Percentiles rank a stretch among this genome's conserved stretches.
Evolutionary conservation across 768 basidiomycete species (phyloP).

Genomic region (Podaxis pistillaris): DNA sequence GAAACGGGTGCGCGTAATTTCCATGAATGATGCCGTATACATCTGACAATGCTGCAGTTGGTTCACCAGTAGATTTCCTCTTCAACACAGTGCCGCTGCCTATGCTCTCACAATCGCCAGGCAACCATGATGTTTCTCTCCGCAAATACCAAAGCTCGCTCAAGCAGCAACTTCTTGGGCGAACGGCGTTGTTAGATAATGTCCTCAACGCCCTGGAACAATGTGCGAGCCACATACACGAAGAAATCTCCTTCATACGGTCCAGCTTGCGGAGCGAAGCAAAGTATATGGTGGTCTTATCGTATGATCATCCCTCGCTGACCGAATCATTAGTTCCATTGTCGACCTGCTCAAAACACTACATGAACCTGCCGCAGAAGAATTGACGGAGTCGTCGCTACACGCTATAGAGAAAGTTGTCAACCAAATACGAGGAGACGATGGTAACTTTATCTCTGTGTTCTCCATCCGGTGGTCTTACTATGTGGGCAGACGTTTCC

Average conservation of each 20-base stretch:
- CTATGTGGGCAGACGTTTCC: conserved; percentile 22
- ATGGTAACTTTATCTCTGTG: conserved; percentile 28
- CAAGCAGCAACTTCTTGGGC: conserved; percentile 61
- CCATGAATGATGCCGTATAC: not conserved
- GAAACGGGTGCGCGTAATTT: not conserved
- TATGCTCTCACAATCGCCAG: conserved; percentile 38
- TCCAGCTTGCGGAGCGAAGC: conserved; percentile 38
- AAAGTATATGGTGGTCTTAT: conserved; percentile 33
- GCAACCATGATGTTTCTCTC: conserved; percentile 39
- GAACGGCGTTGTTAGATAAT: conserved; percentile 59
- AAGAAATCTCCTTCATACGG: conserved; percentile 53
- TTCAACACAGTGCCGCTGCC: conserved; percentile 55
- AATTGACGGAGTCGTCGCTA: conserved; percentile 40
- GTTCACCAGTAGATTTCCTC: conserved; percentile 51
- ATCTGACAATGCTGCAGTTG: conserved; percentile 33
- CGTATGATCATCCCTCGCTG: conserved; percentile 5
- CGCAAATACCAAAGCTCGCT: conserved; percentile 60
- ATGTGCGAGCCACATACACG: conserved; percentile 54
- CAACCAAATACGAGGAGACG: conserved; percentile 26
- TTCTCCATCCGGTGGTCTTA: not conserved
- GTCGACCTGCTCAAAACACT: conserved; percentile 38
- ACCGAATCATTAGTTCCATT: conserved; percentile 33
- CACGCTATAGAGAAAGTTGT: conserved; percentile 38
- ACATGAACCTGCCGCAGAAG: conserved; percentile 53
- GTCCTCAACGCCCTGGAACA: conserved; percentile 59